Base-by-base conservation (phyloP, 768 basidiomycete species). In the Hypholoma sublateritium region DNA sequence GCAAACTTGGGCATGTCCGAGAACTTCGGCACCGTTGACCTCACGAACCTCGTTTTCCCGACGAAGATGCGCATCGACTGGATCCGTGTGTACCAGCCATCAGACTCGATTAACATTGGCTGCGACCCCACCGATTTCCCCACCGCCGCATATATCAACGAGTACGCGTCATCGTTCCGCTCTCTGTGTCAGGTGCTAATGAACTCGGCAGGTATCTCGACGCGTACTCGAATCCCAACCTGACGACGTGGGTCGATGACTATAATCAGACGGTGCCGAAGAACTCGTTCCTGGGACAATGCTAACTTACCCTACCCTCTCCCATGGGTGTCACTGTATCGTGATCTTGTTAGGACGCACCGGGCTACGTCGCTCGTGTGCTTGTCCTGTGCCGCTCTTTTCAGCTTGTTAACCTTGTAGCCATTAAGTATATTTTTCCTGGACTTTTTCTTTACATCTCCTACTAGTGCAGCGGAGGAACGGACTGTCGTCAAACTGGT, bases 11-110 rank as follows among this genome's bases (percentile, higher is more conserved):
- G 93, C 52, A 86, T 96, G 72, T 94, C 92, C 3, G 72, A 76
- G 52, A 91, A 89, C 70, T 97, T 97, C 35, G 78, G 79, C 9
- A 47, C 70, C 4, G 84, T 95, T 50, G 88, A 97, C 72, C 77
- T 91, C 49, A 71, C 80, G 16, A 77, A 88, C 57, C 74, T 96
- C 19, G 74, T 72, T 16, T 94, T 92, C 74, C 93, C 94, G 7
- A 70, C 86, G 4, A 75, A 66, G 2, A 87, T 97, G 91, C 77
- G 74, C 47, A 77, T 96, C 41, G 93, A 97, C 68, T 97, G 88
- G 74, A 84, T 98, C 53, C 84, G 95, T 21, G 91, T 98, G 7
- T 98, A 97, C 71, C 95, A 97, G 68, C 84, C 84, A 2, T 75
- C 80, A 65, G 70, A 83, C 59, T 67, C 79, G 28, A 77, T 84